These are phyloP conservation scores for Coprinopsis marcescibilis DNA, from an alignment of 768 basidiomycete genomes.

Conservation along the genomic window DNA sequence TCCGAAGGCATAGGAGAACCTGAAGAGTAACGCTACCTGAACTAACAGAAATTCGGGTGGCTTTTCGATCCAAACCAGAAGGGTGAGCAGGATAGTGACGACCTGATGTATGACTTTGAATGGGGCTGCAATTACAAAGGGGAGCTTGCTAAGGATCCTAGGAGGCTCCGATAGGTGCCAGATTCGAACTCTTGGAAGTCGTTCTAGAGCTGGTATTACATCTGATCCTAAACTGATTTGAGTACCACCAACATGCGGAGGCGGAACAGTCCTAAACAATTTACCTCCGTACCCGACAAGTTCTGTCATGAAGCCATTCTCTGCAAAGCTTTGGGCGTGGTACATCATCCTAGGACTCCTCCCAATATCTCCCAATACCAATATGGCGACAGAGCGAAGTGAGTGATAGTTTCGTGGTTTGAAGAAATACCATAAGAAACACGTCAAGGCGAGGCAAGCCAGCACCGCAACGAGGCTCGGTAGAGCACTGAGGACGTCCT, in stretches of 20 bases:
- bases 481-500: conserved; percentile 6
- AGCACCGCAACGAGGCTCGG: conserved; percentile 17
- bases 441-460: conserved; percentile 26
- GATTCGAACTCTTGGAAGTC: conserved; percentile 57
- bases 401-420: conserved; percentile 33
- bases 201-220: conserved; percentile 67
- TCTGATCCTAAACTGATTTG: conserved; percentile 53
- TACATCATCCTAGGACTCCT: conserved; percentile 99
- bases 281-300: conserved; percentile 89
- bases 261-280: conserved; percentile 16
- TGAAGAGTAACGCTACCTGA: conserved; percentile 51
- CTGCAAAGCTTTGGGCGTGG: conserved; percentile 89
- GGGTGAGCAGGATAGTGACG: conserved; percentile 50
- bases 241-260: not conserved
- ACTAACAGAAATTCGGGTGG: conserved; percentile 84
- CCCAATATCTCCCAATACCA: conserved; percentile 95
- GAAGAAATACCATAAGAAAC: conserved; percentile 17
- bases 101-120: conserved; percentile 76
- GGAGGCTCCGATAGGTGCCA: conserved; percentile 67
- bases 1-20: not conserved
- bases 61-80: conserved; percentile 54
- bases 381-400: conserved; percentile 72
- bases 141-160: conserved; percentile 40
- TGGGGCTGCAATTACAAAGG: conserved; percentile 72
- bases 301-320: conserved; percentile 68